phyloP scores from a whole-genome alignment of 768 basidiomycete genomes.

The Clathrus columnatus region DNA sequence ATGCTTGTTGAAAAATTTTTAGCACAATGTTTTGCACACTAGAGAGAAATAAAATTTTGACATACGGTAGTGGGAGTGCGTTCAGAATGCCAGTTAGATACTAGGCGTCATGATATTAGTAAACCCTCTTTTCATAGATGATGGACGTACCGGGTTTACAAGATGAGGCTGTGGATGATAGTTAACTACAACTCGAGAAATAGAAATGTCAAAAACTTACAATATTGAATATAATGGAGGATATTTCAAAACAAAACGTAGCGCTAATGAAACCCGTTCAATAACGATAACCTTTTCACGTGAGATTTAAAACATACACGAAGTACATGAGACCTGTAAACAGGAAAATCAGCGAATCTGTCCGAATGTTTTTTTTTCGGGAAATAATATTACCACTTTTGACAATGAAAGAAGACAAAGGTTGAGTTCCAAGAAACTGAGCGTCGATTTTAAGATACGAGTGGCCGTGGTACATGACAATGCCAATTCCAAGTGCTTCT shows the following conservation, averaged over 20 bases:
- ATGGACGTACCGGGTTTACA: not conserved
- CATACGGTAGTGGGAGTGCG: not conserved
- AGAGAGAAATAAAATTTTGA: not conserved
- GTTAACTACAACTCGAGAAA: not conserved
- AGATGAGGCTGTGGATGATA: not conserved
- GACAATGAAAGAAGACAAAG: not conserved
- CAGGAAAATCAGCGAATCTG: too few relatives aligned
- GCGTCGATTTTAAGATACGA: too few relatives aligned
- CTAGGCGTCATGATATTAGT: too few relatives aligned
- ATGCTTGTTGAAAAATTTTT: not conserved
- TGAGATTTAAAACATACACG: not conserved
- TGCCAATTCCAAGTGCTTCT: not conserved
- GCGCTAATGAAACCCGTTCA: not conserved
- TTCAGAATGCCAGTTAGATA: not conserved
- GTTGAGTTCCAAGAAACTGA: not conserved
- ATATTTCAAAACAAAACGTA: not conserved
- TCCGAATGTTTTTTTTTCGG: too few relatives aligned
- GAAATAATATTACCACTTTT: too few relatives aligned
- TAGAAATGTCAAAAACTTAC: not conserved
- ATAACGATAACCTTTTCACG: too few relatives aligned
- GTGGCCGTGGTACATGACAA: not conserved
- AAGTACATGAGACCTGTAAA: not conserved
- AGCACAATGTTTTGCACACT: not conserved
- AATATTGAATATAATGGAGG: not conserved
- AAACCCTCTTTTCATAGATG: too few relatives aligned